These are phyloP conservation scores for Bruguiera gymnorhiza DNA, from an alignment of 345 rosid species.

Conservation along the genomic window DNA sequence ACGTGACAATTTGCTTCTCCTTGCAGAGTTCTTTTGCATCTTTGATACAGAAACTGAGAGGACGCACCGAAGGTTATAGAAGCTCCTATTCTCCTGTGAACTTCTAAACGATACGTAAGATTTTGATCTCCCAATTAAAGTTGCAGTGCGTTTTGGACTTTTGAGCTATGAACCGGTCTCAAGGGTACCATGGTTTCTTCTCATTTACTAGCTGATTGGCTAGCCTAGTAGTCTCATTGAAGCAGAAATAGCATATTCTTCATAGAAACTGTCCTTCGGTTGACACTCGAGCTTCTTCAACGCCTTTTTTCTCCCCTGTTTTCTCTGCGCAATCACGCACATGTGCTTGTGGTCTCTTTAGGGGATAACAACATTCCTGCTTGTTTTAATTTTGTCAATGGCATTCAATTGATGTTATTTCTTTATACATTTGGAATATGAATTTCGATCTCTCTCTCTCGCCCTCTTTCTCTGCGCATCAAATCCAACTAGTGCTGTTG, in stretches of 20 bases:
- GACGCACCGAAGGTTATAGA: constrained; percentile 55
- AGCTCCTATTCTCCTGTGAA: constrained; percentile 66
- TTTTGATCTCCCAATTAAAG: not conserved
- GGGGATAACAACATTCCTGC: no score
- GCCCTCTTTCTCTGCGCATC: no score
- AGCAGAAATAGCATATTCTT: not conserved
- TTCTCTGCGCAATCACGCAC: no score
- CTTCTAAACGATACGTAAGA: constrained; percentile 36
- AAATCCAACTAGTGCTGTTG: no score
- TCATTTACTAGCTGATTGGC: not conserved
- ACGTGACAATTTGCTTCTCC: not conserved
- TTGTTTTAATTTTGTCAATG: no score
- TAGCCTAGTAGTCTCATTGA: not conserved
- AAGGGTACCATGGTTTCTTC: not conserved
- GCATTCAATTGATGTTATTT: no score
- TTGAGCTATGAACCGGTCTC: not conserved
- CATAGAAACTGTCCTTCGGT: not conserved
- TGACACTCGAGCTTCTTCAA: not conserved
- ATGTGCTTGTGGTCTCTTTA: no score
- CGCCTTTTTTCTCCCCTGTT: no score
- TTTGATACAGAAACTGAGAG: constrained; percentile 48
- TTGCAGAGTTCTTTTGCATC: constrained; percentile 60
- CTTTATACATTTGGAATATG: no score
- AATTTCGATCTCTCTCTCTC: no score
- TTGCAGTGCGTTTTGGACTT: not conserved